phyloP scores from a whole-genome alignment of 2,329 filamentous ascomycete species.

The Scleromitrula shiraiana region DNA sequence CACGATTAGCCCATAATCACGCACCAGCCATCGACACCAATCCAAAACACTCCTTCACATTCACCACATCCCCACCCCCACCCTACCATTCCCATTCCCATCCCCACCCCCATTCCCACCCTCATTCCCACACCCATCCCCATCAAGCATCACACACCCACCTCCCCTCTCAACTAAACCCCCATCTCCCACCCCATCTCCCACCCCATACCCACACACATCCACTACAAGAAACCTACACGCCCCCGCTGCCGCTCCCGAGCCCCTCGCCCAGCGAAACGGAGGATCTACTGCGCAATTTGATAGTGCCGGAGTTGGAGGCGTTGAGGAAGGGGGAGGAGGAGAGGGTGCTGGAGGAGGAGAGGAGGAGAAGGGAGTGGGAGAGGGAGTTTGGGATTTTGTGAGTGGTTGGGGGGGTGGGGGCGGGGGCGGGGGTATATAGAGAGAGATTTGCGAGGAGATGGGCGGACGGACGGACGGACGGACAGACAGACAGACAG shows the following conservation, averaged over 20 bases:
- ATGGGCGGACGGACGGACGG: too few species aligned
- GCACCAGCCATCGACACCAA: slow-evolving; percentile 1
- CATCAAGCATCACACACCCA: not conserved
- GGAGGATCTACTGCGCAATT: slow-evolving; percentile 3
- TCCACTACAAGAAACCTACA: not conserved
- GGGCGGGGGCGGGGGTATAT: too few species aligned
- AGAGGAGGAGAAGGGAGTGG: slow-evolving; percentile 5
- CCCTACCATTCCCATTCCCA: not conserved
- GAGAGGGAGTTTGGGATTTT: slow-evolving; percentile 7
- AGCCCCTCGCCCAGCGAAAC: slow-evolving; percentile 1
- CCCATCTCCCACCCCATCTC: not conserved
- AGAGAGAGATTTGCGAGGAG: too few species aligned
- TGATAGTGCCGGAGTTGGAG: slow-evolving; percentile 6
- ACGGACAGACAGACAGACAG: too few species aligned
- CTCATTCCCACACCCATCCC: not conserved
- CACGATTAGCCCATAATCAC: not conserved
- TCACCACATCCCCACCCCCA: not conserved
- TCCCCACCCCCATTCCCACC: not conserved
- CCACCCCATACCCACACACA: not conserved
- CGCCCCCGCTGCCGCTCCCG: not conserved
- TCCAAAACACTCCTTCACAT: slow-evolving; percentile 9
- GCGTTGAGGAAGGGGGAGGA: slow-evolving; percentile 2
- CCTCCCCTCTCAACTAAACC: not conserved
- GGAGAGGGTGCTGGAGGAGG: slow-evolving; percentile 1
- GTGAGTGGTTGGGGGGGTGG: not conserved